Percentiles rank a stretch among this genome's conserved stretches.
Evolutionary conservation across 2,329 filamentous ascomycete genomes (phyloP).

Genomic region (Beauveria sp.): DNA sequence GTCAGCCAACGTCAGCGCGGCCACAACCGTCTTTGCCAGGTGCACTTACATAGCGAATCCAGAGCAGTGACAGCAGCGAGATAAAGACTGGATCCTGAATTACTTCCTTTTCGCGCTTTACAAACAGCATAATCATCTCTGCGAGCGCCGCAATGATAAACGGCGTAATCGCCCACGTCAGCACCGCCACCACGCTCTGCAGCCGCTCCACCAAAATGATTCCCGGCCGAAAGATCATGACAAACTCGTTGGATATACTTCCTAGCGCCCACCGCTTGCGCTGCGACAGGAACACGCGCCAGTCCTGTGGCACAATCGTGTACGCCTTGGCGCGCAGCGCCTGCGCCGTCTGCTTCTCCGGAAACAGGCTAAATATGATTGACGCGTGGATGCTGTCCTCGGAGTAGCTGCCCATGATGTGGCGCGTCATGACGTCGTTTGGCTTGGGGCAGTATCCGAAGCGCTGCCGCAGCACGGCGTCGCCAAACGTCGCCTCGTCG

Average conservation of each 20-base stretch:
- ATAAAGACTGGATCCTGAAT: slow-evolving; percentile 30
- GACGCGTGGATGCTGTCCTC: slow-evolving; percentile 43
- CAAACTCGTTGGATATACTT: slow-evolving; percentile 41
- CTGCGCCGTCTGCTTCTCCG: slow-evolving; percentile 36
- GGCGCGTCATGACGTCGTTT: slow-evolving; percentile 40
- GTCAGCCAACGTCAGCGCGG: neutral
- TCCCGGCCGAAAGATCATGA: slow-evolving; percentile 37
- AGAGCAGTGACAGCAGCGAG: slow-evolving; percentile 29
- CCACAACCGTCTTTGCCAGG: too few relatives aligned
- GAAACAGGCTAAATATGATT: slow-evolving; percentile 39
- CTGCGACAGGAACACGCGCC: slow-evolving; percentile 41
- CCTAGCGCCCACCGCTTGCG: slow-evolving; percentile 42
- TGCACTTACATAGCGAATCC: slow-evolving; percentile 32
- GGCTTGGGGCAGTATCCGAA: slow-evolving; percentile 42
- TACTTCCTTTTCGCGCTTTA: slow-evolving; percentile 23
- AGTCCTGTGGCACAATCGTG: slow-evolving; percentile 37
- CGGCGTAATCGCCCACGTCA: slow-evolving; percentile 38
- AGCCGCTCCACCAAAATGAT: slow-evolving; percentile 36
- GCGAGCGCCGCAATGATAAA: slow-evolving; percentile 35
- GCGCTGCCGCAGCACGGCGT: slow-evolving; percentile 35
- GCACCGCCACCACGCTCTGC: slow-evolving; percentile 36
- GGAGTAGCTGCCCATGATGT: slow-evolving; percentile 41
- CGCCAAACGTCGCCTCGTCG: slow-evolving; percentile 41
- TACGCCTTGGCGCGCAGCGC: slow-evolving; percentile 39
- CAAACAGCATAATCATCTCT: slow-evolving; percentile 29